phyloP scores from a whole-genome alignment of 495 filamentous ascomycete genomes.

The Lasiosphaeris hirsuta region DNA sequence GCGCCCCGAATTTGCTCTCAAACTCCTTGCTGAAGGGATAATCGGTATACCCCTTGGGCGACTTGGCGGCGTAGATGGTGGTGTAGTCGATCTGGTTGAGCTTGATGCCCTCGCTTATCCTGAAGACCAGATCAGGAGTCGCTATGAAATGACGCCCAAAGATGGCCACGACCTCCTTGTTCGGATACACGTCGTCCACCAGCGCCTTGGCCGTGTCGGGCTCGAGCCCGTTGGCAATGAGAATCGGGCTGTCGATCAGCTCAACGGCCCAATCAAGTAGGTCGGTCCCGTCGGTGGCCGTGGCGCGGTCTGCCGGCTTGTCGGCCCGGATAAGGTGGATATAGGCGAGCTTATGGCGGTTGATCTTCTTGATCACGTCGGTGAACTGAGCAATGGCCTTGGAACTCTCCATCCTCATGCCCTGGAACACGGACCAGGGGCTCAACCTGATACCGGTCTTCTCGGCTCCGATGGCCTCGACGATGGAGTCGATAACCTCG shows the following conservation, averaged over 20 bases:
- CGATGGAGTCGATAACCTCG: conserved; percentile 62
- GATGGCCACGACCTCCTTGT: conserved; percentile 50
- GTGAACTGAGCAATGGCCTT: conserved; percentile 53
- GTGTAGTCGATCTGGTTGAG: conserved; percentile 55
- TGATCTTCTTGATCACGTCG: conserved; percentile 52
- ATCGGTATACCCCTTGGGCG: conserved; percentile 60
- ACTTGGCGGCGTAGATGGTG: conserved; percentile 54
- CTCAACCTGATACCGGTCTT: conserved; percentile 60
- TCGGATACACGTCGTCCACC: conserved; percentile 53
- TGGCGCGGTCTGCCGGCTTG: conserved; percentile 37
- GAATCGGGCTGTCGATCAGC: conserved; percentile 49
- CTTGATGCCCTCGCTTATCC: conserved; percentile 53
- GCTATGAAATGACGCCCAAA: conserved; percentile 67
- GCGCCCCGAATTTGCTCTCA: conserved; percentile 18
- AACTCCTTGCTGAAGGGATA: conserved; percentile 61
- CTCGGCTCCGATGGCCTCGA: conserved; percentile 61
- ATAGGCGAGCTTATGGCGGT: conserved; percentile 59
- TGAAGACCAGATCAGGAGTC: conserved; percentile 68
- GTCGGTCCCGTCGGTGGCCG: conserved; percentile 41
- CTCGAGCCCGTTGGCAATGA: conserved; percentile 60
- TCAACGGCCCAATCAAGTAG: conserved; percentile 53
- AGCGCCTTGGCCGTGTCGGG: conserved; percentile 45
- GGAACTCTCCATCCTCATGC: conserved; percentile 64
- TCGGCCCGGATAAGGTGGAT: conserved; percentile 61
- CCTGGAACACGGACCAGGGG: conserved; percentile 64